Evolutionary conservation across 1,284 basidiomycete species (phyloP).

Genomic region (Porodaedalea pini): DNA sequence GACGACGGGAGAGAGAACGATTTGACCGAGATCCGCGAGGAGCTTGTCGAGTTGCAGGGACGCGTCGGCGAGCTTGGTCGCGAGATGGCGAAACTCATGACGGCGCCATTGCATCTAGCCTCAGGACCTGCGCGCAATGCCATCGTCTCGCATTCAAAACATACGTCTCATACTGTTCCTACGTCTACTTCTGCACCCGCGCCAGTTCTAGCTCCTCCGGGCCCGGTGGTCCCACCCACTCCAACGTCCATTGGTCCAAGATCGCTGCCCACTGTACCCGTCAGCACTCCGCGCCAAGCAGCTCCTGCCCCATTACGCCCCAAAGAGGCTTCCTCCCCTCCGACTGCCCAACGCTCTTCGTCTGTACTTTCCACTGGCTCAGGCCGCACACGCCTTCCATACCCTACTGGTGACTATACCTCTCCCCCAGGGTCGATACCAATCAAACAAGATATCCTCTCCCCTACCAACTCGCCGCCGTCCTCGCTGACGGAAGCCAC

Average conservation of each 20-base stretch:
- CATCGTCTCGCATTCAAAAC: constrained; percentile 24
- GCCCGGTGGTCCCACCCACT: constrained; percentile 6
- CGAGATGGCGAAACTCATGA: constrained; percentile 70
- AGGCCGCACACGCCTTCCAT: constrained; percentile 61
- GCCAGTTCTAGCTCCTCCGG: constrained; percentile 25
- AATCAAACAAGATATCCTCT: constrained; percentile 43
- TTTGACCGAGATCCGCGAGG: constrained; percentile 55
- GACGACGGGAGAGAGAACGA: constrained; percentile 35
- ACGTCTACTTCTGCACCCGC: constrained; percentile 32
- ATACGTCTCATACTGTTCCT: constrained; percentile 24
- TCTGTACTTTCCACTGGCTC: constrained; percentile 29
- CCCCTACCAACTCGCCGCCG: constrained; percentile 60
- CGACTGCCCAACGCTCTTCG: constrained; percentile 40
- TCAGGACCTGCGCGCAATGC: constrained; percentile 48
- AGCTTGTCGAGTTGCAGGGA: constrained; percentile 66
- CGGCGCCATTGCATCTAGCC: constrained; percentile 51
- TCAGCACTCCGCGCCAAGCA: constrained; percentile 34
- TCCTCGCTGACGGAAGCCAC: constrained; percentile 38
- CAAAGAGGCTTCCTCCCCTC: constrained; percentile 62
- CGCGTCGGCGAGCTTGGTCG: constrained; percentile 68
- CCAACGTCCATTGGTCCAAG: constrained; percentile 15
- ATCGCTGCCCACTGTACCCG: constrained; percentile 16
- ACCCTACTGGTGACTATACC: constrained; percentile 77
- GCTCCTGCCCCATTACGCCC: constrained; percentile 36
- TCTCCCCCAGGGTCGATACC: constrained; percentile 45